Evolutionary conservation across 1,284 basidiomycete species (phyloP).

Genomic region (Nidula niveotomentosa): DNA sequence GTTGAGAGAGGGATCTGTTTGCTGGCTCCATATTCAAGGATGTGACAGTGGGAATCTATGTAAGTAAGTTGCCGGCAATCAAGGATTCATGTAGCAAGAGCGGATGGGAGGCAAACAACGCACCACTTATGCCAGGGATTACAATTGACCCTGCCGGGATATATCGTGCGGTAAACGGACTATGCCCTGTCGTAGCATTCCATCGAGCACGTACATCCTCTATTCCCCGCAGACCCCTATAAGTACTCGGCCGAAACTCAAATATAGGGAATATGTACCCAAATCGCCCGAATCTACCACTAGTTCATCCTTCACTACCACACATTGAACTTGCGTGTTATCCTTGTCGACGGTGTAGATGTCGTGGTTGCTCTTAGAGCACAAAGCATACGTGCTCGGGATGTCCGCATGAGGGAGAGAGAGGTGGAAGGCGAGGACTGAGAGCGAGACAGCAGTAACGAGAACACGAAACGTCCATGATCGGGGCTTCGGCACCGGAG

Average conservation of each 20-base stretch:
- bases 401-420: no score
- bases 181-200: not conserved
- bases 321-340: not conserved
- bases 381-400: constrained; percentile 2
- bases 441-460: no score
- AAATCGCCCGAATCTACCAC: not conserved
- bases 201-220: not conserved
- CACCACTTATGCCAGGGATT: not conserved
- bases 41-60: constrained; percentile 6
- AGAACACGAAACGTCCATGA: no score
- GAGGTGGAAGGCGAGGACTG: no score
- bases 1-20: constrained; percentile 2
- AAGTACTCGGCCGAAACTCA: not conserved
- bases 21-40: constrained; percentile 6
- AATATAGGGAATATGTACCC: not conserved
- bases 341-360: constrained; percentile 2
- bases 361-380: not conserved
- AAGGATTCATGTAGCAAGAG: not conserved
- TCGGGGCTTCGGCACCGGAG: no score
- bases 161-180: not conserved
- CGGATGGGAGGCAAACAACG: not conserved
- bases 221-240: not conserved
- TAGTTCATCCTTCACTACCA: not conserved
- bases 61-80: not conserved
- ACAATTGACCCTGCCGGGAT: not conserved